phyloP scores from a whole-genome alignment of 495 filamentous ascomycete genomes.

The Xylaria sp. region DNA sequence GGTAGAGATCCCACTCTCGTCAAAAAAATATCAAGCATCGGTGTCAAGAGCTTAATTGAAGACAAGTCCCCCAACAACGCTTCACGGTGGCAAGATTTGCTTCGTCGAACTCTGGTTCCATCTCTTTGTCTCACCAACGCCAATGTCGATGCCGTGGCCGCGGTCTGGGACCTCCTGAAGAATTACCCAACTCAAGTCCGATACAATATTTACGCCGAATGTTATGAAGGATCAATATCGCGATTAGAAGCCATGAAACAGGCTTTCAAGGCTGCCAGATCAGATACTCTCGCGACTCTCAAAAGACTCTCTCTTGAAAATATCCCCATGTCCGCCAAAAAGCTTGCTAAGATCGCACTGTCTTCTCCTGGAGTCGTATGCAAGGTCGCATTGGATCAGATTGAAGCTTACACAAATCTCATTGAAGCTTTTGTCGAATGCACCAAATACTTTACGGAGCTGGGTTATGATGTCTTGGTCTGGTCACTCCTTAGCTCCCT shows the following conservation, averaged over 20 bases:
- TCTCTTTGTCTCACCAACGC: constrained; percentile 80
- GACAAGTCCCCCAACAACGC: constrained; percentile 73
- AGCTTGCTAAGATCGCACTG: constrained; percentile 84
- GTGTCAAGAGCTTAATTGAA: constrained; percentile 70
- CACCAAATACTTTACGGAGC: constrained; percentile 87
- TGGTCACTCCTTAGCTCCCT: constrained; percentile 85
- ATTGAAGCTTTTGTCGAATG: constrained; percentile 93
- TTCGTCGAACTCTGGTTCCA: constrained; percentile 82
- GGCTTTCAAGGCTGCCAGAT: constrained; percentile 75
- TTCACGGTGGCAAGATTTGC: constrained; percentile 78
- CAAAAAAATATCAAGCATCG: constrained; percentile 81
- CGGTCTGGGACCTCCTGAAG: constrained; percentile 82
- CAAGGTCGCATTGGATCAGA: constrained; percentile 81
- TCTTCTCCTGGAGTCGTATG: constrained; percentile 92
- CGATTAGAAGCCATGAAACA: constrained; percentile 77
- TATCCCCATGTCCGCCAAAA: constrained; percentile 80
- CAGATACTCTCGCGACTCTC: constrained; percentile 80
- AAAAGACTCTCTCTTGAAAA: constrained; percentile 88
- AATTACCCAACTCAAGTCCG: constrained; percentile 76
- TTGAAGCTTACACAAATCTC: constrained; percentile 90
- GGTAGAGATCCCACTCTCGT: constrained; percentile 82
- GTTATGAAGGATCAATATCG: constrained; percentile 80
- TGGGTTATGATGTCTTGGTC: constrained; percentile 91
- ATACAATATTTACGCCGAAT: constrained; percentile 92
- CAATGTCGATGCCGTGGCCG: constrained; percentile 83